Evolutionary conservation across 305 asterid genomes (phyloP), one percentile per base, ranked within the genome.

Genomic region (Rubia balearica): DNA sequence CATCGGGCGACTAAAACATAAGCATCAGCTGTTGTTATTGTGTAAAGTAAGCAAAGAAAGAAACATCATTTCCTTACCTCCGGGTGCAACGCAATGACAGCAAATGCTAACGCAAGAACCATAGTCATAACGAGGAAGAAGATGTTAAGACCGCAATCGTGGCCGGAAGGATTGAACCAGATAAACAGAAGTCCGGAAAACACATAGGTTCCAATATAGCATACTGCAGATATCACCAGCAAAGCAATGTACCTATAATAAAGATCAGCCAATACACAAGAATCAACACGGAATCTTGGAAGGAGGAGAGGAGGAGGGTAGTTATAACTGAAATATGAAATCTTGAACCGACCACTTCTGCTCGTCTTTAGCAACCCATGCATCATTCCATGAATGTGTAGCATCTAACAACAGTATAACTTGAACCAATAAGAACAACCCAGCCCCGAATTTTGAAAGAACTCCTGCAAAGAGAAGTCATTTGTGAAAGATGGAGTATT

Each of bases 291-390:
- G 60, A 72, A 21, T 8, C 42, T 40, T 9, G 42, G 36, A 62
- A 71, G 61, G 62, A 30, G n/a, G 16, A 41, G 21, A 56, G 13
- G 12, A 61, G 33, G 33, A 30, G 33, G 33, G 33, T 30, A 30
- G 33, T 30, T 30, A 30, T 30, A 68, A 72, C 40, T 10, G 27
- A 65, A 65, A 70, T 22, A 53, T 41, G 48, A 62, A 68, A 74
- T 61, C 75, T 19, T 69, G 66, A 81, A 78, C 83, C 53, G 59
- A 93, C 98, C 98, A 94, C 76, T 91, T 91, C 75, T 79, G 91
- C 77, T 94, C 98, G 21, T 94, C 97, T 83, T 94, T 94, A 46
- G 96, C 96, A 41, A 89, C 98, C 98, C 95, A 94, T 17, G 97
- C 85, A 82, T 94, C 97, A 43, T 94, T 94, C 98, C 97, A 94